Base-by-base conservation (phyloP, 176 grass and related monocot genomes). In the Carex myosuroides region DNA sequence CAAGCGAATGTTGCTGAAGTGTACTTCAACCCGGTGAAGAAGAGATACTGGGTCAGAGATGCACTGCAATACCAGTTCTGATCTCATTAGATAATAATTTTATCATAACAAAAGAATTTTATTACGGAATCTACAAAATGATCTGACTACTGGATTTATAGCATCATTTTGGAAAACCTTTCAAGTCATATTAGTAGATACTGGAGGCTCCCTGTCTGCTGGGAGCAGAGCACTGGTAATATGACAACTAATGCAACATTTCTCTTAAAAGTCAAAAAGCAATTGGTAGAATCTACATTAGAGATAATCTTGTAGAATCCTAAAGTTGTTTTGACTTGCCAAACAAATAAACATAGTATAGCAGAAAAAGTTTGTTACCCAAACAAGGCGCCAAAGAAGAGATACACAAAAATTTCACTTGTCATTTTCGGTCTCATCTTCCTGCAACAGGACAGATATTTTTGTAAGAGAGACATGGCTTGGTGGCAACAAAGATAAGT, bases 401-500 rank as follows among this genome's bases (percentile, higher is more conserved):
- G 85, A 75, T 95, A 95, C 9, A 81, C 77, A 30, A 93, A 92
- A 64, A 93, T 98, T 84, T 98, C 88, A 33, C 59, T 30, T 2
- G 96, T 98, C 39, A 98, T 84, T 90, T 86, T 98, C 8, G 96
- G 93, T 74, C 96, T 90, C 18, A 83, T 85, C 71, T 98, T 98
- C 89, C 96, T 97, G 79, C 70, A 89, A 87, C 66, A 79, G 4
- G 6, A 46, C 46, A 64, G 4, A 35, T 35, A 33, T 32, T 4
- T 53, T 57, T 64, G 32, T 79, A 16, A 67, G 37, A 32, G 39
- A 32, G 17, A 29, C 5, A 32, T 29, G 18, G 37, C 29, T 79
- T 26, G 29, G 74, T 18, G 37, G 10, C 22, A 52, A 79, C 13
- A 32, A 85, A 70, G 42, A 59, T 35, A 55, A 53, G 24, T 61